A percentile compares a stretch with the other conserved stretches of the same genome.
Evolutionary conservation across 352 stramenopile species (phyloP).

Genomic region (Phytophthora pseudosyringae): DNA sequence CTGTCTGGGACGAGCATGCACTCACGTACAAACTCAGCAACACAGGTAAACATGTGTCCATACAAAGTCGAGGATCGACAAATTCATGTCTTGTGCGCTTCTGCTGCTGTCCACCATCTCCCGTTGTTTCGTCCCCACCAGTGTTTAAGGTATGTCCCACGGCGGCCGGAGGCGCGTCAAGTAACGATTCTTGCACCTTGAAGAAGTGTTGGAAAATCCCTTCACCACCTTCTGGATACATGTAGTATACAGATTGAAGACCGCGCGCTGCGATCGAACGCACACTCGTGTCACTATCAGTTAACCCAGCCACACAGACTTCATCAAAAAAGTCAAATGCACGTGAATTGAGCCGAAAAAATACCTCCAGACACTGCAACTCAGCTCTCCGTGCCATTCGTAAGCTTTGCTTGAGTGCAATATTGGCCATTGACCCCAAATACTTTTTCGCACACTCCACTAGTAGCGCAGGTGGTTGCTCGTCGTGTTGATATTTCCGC

Average conservation of each 20-base stretch:
- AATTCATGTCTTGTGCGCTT: constrained; percentile 1
- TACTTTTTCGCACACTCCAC: constrained; percentile 50
- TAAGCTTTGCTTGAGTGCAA: constrained; percentile 30
- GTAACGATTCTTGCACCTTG: constrained; percentile 32
- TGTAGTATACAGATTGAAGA: constrained; percentile 79
- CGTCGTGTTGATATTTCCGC: constrained; percentile 56
- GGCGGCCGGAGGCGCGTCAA: constrained; percentile 27
- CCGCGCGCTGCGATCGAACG: constrained; percentile 51
- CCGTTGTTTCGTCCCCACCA: background rate
- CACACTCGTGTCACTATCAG: constrained; percentile 64
- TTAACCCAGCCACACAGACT: constrained; percentile 46
- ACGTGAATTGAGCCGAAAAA: constrained; percentile 67
- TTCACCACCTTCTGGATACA: constrained; percentile 76
- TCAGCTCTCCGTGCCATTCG: constrained; percentile 44
- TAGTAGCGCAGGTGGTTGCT: constrained; percentile 56
- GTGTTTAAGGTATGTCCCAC: constrained; percentile 1
- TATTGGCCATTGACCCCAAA: constrained; percentile 29
- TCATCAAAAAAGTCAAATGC: constrained; percentile 66
- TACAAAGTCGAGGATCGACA: constrained; percentile 28
- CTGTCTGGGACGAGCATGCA: constrained; percentile 64
- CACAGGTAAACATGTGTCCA: constrained; percentile 54
- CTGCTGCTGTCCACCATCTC: constrained; percentile 13
- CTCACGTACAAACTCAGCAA: constrained; percentile 69
- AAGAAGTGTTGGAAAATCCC: constrained; percentile 67
- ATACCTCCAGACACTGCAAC: constrained; percentile 64